phyloP scores from a whole-genome alignment of 768 basidiomycete genomes.

The Lentinula detonsa region DNA sequence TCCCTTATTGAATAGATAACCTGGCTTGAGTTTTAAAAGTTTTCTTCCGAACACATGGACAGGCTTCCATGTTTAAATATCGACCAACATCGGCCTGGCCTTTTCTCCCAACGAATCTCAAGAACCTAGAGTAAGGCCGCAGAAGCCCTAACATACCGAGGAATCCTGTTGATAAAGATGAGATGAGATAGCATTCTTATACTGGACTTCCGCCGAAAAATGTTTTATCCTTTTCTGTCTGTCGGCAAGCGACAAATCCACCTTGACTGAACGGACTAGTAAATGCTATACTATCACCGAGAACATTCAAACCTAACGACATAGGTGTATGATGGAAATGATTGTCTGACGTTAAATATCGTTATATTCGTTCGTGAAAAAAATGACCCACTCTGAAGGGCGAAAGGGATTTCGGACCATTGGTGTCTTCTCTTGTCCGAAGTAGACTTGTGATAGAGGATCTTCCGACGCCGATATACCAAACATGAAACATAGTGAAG shows the following conservation, averaged over 20 bases:
- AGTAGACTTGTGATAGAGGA: neutral
- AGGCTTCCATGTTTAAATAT: no score
- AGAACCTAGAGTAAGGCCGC: neutral
- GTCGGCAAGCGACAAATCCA: neutral
- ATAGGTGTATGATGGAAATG: neutral
- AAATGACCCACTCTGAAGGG: no score
- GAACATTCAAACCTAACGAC: neutral
- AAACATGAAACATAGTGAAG: neutral
- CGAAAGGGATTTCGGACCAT: no score
- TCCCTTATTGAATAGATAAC: no score
- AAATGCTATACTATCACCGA: neutral
- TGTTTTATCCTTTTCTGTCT: neutral
- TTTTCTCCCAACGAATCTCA: neutral
- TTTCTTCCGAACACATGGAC: no score
- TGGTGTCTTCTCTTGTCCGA: no score
- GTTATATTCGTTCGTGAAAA: no score
- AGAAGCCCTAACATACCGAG: conserved; percentile 1
- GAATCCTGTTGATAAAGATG: neutral
- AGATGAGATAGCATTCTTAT: neutral
- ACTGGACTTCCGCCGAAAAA: neutral
- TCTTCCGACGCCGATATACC: neutral
- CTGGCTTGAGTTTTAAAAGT: no score
- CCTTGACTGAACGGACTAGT: neutral
- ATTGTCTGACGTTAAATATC: neutral
- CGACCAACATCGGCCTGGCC: neutral